phyloP scores from a whole-genome alignment of 345 rosid species.

The Dovyalis caffra region DNA sequence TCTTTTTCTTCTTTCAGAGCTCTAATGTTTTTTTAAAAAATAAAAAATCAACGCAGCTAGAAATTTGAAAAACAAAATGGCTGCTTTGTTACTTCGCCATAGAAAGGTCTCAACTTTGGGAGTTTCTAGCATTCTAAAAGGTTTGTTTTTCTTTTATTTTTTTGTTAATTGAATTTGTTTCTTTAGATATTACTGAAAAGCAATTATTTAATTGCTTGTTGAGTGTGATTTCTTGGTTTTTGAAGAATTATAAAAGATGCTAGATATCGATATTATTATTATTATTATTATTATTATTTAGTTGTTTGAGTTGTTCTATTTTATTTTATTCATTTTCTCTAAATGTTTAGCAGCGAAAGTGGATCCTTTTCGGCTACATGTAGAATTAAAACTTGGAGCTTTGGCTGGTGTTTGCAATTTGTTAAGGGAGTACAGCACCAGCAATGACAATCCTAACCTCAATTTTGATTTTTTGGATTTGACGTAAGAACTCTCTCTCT shows the following conservation, averaged over 20 bases:
- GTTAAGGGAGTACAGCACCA: conserved; percentile 42
- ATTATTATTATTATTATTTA: not conserved
- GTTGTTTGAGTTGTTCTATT: not conserved
- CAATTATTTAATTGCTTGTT: no score
- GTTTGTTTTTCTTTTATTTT: conserved; percentile 32
- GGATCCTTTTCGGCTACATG: conserved; percentile 32
- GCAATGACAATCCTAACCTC: conserved; percentile 4
- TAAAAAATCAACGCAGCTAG: not conserved
- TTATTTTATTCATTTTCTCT: conserved; percentile 4
- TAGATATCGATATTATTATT: no score
- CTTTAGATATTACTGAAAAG: not conserved
- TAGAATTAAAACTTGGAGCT: conserved; percentile 32
- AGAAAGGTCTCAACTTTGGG: conserved; percentile 57
- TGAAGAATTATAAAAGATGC: no score
- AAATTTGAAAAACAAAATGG: conserved; percentile 30
- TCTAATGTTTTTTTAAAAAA: not conserved
- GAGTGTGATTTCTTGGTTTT: no score
- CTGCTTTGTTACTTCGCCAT: conserved; percentile 45
- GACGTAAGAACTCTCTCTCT: conserved; percentile 48
- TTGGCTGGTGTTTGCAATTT: conserved; percentile 20
- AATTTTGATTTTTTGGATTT: conserved; percentile 74
- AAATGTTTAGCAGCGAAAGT: conserved; percentile 39
- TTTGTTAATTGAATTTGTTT: conserved; percentile 8
- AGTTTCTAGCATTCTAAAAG: conserved; percentile 47
- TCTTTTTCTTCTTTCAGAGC: not conserved